These are phyloP conservation scores for Elsinoe batatas DNA, from an alignment of 2,329 filamentous ascomycete genomes.

Conservation along the genomic window DNA sequence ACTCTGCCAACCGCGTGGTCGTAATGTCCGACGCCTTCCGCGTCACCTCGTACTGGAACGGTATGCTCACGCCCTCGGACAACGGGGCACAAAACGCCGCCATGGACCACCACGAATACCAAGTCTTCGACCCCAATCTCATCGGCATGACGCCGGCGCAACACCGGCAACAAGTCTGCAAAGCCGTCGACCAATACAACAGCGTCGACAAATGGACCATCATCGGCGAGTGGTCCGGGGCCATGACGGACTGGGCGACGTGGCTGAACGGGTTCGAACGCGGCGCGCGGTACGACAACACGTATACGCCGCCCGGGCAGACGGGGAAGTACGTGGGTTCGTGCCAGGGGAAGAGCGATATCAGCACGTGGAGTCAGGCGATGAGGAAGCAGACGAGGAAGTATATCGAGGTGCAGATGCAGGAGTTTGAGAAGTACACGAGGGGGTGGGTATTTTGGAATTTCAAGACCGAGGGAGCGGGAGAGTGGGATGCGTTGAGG, in stretches of 20 bases:
- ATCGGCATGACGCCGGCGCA: slow-evolving; percentile 41
- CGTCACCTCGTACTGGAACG: slow-evolving; percentile 49
- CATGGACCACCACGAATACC: slow-evolving; percentile 61
- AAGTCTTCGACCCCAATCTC: slow-evolving; percentile 47
- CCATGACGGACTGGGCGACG: slow-evolving; percentile 51
- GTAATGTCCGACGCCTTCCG: slow-evolving; percentile 51
- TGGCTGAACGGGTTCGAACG: slow-evolving; percentile 45
- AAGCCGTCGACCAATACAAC: slow-evolving; percentile 39
- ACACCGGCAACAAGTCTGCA: slow-evolving; percentile 49
- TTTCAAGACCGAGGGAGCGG: slow-evolving; percentile 44
- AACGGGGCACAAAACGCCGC: slow-evolving; percentile 43
- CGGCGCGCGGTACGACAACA: slow-evolving; percentile 52
- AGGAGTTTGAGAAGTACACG: slow-evolving; percentile 41
- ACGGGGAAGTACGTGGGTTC: slow-evolving; percentile 36
- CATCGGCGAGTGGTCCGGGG: slow-evolving; percentile 59
- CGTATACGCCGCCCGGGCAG: slow-evolving; percentile 35
- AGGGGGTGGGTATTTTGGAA: slow-evolving; percentile 49
- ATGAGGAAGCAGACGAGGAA: slow-evolving; percentile 38
- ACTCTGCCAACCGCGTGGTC: slow-evolving; percentile 32
- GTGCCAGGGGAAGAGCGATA: slow-evolving; percentile 43
- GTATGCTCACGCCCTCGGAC: slow-evolving; percentile 45
- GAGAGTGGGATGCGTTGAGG: slow-evolving; percentile 45
- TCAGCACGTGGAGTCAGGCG: slow-evolving; percentile 38
- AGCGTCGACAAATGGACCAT: slow-evolving; percentile 54
- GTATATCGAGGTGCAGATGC: slow-evolving; percentile 48